These are phyloP conservation scores for Ganoderma sinense DNA, from an alignment of 1,284 basidiomycete genomes.

Conservation along the genomic window DNA sequence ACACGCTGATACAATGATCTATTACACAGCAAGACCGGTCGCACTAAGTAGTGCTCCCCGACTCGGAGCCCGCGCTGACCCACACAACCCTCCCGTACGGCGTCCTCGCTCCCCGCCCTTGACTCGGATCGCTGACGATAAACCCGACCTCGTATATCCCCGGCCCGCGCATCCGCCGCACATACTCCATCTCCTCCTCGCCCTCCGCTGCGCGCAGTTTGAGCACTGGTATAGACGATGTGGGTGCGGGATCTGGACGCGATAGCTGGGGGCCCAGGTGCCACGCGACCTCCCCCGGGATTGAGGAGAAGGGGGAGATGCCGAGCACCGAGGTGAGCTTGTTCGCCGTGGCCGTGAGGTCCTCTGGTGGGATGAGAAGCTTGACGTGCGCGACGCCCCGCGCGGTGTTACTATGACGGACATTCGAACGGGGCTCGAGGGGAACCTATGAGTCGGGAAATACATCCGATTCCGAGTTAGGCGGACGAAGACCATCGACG, in stretches of 20 bases:
- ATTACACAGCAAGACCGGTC: background rate
- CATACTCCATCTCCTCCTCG: slow-evolving; percentile 45
- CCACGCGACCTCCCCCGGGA: slow-evolving; percentile 35
- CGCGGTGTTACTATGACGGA: slow-evolving; percentile 55
- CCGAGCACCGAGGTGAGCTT: slow-evolving; percentile 59
- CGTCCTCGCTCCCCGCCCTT: slow-evolving; percentile 42
- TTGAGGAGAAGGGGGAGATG: slow-evolving; percentile 38
- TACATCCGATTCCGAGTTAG: background rate
- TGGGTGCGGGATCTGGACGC: slow-evolving; percentile 2
- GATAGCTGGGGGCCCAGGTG: slow-evolving; percentile 32
- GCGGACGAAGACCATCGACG: background rate
- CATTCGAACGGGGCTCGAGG: slow-evolving; percentile 49
- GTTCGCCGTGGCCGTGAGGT: slow-evolving; percentile 40
- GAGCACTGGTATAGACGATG: slow-evolving; percentile 38
- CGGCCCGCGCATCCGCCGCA: slow-evolving; percentile 40
- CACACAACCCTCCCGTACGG: slow-evolving; percentile 57
- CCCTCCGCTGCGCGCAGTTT: slow-evolving; percentile 46
- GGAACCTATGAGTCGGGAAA: slow-evolving; percentile 52
- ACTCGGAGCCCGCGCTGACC: slow-evolving; percentile 22
- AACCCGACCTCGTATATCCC: slow-evolving; percentile 62
- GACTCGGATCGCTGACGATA: slow-evolving; percentile 41
- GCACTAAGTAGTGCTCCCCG: background rate
- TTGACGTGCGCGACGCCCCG: slow-evolving; percentile 55
- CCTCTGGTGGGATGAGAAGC: slow-evolving; percentile 42
- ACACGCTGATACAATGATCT: background rate